Base-by-base conservation (phyloP, 345 rosid species). In the Durio zibethinus region DNA sequence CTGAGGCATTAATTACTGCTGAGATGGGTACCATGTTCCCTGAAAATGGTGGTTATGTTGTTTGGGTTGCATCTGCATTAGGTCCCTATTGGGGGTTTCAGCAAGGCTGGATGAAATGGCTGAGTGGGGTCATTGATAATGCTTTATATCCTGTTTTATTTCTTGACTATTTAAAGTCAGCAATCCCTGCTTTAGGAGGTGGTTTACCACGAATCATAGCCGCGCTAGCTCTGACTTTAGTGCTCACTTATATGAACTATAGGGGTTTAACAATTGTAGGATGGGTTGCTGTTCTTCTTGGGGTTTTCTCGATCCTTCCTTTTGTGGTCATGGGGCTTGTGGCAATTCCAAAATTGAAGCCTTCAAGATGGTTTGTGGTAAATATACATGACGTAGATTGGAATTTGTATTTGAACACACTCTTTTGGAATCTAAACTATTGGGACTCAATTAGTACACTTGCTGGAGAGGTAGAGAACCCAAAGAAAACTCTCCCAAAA, bases 31-130 rank as follows among this genome's bases (percentile, higher is more conserved):
- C 71, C 23, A 66, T 66, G 71, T 66, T 66, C 50, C 71, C 71
- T 11, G 71, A 66, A 66, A 66, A 66, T 66, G 71, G 71, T 40
- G 71, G 71, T 66, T 66, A 66, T 66, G 71, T 66, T 40, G 71
- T 66, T n/a, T 66, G 71, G 71, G 71, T 66, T 66, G 29, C 71
- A 11, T 10, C 71, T 5, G 71, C 50, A 21, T 66, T 66, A 40
- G 71, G 71, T 66, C 71, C 71, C 29, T 66, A 66, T 66, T 66
- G 71, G 71, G 71, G 71, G 31, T 66, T 66, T 66, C 71, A 66
- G 71, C 71, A 66, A 40, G 71, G 71, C 71, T 66, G 71, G 71
- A 66, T 66, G 71, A 66, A 66, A 36, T 36, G 38, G 38, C 38
- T 36, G 4, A 36, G 38, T 36, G 38, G 38, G 38, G 38, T 36